Evolutionary conservation across 495 filamentous ascomycete species (phyloP), one percentile per base, ranked within the genome.

Genomic region (Clavariopsis aquatica): DNA sequence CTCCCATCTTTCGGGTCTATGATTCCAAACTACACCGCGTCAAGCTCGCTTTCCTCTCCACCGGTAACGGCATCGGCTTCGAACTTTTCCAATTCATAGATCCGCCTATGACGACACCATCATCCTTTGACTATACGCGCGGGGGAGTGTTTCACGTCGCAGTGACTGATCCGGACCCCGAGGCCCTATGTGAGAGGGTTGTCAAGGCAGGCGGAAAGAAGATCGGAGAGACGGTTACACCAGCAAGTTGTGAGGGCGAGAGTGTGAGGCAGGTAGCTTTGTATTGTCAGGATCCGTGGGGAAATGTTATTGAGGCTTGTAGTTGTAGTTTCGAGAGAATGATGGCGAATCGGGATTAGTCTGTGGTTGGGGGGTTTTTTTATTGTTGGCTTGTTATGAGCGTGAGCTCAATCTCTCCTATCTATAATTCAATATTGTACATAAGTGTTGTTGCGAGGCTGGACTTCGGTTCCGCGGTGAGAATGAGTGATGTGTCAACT

Each of bases 41-140:
- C 19, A 70, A 72, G 29, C 45, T 72, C 45, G 67, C 68, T 1
- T 72, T 60, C 38, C 56, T 72, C 19, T 47, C 63, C 17, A 68
- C 70, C 13, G 69, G 70, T 6, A 72, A 68, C 58, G 53, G 64
- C 38, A 56, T 72, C 13, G 67, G 67, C 7, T 65, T 70, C 63
- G 63, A 72, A 57, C 49, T 72, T 1, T 72, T 72, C 56, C 58
- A 72, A 53, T 70, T 72, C 60, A 62, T 70, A 49, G 70, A 72
- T 26, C 69, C 69, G 17, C 62, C 62, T 10, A 62, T 62, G 52
- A 47, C 26, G 7, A 41, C 34, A 38, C 52, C 57, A 17, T 1
- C 63, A 9, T 22, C 22, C 15, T 64, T 70, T 34, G 64, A 67
- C 27, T 72, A 65, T 26, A 62, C 66, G 1, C 29, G 68, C 2